Evolutionary conservation across 345 rosid genomes (phyloP).

Genomic region (Acer campestre): DNA sequence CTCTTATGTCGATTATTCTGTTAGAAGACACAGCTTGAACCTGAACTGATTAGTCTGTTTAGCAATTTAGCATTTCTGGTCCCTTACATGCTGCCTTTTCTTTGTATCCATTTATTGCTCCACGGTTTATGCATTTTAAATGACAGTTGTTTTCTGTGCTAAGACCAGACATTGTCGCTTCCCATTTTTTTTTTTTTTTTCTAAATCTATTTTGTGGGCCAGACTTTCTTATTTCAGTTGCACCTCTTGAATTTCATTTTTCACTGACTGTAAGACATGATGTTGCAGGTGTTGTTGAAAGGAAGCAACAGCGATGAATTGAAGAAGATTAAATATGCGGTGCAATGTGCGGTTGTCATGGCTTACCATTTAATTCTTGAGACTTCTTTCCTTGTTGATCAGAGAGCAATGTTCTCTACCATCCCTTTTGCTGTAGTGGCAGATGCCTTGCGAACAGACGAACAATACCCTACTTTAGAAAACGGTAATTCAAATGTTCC

Average conservation of each 20-base stretch:
- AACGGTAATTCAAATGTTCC: slow-evolving; percentile 26
- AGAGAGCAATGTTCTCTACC: slow-evolving; percentile 79
- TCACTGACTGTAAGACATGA: slow-evolving; percentile 7
- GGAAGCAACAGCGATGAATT: slow-evolving; percentile 82
- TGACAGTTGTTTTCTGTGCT: neutral
- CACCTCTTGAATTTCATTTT: neutral
- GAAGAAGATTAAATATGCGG: slow-evolving; percentile 80
- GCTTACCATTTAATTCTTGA: slow-evolving; percentile 93
- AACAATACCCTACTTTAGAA: slow-evolving; percentile 31
- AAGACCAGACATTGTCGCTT: neutral
- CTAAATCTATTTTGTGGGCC: neutral
- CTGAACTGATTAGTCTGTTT: neutral
- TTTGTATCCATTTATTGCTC: neutral
- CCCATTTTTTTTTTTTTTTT: neutral
- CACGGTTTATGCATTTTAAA: neutral
- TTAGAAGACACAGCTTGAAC: neutral
- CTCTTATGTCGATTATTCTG: neutral
- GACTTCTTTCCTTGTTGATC: slow-evolving; percentile 85
- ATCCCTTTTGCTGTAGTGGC: slow-evolving; percentile 42
- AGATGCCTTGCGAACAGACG: slow-evolving; percentile 24
- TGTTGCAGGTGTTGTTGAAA: slow-evolving; percentile 80
- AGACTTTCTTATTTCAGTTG: neutral
- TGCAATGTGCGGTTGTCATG: slow-evolving; percentile 63
- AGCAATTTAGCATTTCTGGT: neutral
- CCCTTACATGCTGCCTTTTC: neutral